phyloP scores from a whole-genome alignment of 1,139 yeast genomes.

The Candida glucosophila region DNA sequence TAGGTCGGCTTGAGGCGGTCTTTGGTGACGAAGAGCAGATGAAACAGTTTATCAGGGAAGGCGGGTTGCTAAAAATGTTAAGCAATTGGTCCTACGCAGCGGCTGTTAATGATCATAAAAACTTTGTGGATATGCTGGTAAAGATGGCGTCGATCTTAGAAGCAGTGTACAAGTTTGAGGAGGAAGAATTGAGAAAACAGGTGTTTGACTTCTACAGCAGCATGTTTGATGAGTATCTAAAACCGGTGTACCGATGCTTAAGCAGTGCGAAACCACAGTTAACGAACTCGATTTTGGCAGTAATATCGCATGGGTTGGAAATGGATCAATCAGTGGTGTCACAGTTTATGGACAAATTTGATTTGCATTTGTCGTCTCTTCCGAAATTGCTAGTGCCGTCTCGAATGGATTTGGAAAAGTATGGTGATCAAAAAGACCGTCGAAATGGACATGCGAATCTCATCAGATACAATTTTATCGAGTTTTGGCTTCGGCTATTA shows the following conservation, averaged over 20 bases:
- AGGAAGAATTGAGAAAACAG: constrained; percentile 4
- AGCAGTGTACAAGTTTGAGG: constrained; percentile 12
- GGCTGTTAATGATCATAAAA: constrained; percentile 51
- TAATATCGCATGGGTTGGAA: constrained; percentile 44
- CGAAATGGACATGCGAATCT: constrained; percentile 20
- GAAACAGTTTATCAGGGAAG: constrained; percentile 8
- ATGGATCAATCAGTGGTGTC: constrained; percentile 46
- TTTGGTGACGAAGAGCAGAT: constrained; percentile 5
- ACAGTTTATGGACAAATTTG: constrained; percentile 58
- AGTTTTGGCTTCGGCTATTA: constrained; percentile 52
- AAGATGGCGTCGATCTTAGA: constrained; percentile 20
- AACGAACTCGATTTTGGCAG: constrained; percentile 51
- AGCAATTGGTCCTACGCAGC: constrained; percentile 54
- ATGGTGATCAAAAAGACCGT: constrained; percentile 6
- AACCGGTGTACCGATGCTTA: constrained; percentile 62
- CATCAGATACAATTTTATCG: constrained; percentile 49
- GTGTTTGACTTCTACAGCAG: constrained; percentile 35
- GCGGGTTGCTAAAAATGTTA: constrained; percentile 13
- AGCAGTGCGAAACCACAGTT: constrained; percentile 48
- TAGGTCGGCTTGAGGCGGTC: constrained; percentile 7
- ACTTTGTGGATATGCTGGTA: constrained; percentile 34
- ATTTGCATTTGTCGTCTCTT: constrained; percentile 52
- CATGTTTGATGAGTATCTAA: constrained; percentile 47
- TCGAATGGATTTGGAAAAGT: constrained; percentile 29
- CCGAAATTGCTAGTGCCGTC: constrained; percentile 55